phyloP scores from a whole-genome alignment of 2,329 filamentous ascomycete species.

The Arthrobotrys sinensis region DNA sequence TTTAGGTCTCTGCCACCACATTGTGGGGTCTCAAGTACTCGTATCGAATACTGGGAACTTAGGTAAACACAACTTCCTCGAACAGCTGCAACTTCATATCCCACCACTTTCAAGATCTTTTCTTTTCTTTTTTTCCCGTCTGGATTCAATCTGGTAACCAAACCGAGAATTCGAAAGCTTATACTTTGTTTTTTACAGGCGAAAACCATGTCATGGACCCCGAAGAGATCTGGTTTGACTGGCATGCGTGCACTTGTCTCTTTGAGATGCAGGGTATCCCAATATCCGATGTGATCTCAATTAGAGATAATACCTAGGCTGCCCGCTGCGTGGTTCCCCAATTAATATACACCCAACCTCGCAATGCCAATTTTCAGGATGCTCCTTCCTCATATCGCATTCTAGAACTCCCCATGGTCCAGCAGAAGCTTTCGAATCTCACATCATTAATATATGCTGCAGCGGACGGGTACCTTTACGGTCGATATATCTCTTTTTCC shows the following conservation, averaged over 20 bases:
- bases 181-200: conserved; percentile 41
- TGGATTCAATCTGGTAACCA: conserved; percentile 23
- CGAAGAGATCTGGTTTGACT: conserved; percentile 17
- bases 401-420: conserved; percentile 34
- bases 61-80: conserved; percentile 30
- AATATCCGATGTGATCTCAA: conserved; percentile 26
- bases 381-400: conserved; percentile 41
- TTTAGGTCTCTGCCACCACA: conserved; percentile 13
- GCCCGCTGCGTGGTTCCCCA: conserved; percentile 36
- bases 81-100: conserved; percentile 20
- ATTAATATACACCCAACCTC: conserved; percentile 48
- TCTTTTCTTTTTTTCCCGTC: conserved; percentile 5
- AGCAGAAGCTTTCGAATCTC: conserved; percentile 7
- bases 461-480: background rate
- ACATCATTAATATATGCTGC: conserved; percentile 13
- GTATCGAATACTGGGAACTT: conserved; percentile 33
- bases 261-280: conserved; percentile 36
- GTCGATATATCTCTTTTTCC: conserved; percentile 10
- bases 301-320: conserved; percentile 37
- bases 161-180: conserved; percentile 21
- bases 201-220: conserved; percentile 15
- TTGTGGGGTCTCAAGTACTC: conserved; percentile 28
- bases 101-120: background rate
- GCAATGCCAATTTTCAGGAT: conserved; percentile 33
- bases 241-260: conserved; percentile 34